Base-by-base conservation (phyloP, 257 asterid species). In the Solanum paucissectum region DNA sequence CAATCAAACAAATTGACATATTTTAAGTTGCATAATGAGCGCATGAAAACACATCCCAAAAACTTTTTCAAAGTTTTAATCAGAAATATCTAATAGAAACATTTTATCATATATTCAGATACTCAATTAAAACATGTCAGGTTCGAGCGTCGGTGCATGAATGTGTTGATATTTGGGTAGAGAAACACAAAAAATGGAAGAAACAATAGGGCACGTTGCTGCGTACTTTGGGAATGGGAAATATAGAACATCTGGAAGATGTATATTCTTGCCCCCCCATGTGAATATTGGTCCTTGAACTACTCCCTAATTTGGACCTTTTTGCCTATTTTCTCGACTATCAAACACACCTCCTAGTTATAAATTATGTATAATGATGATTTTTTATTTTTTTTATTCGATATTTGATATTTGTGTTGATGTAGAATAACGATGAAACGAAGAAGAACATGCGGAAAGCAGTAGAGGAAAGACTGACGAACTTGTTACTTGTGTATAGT, bases 121-220 rank as follows among this genome's bases (percentile, higher is more conserved):
- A 4, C 6, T 71, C 3, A 4, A 62, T n/a, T 7, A 0, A 7
- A 71, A 71, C 1, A 69, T 3, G 38, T 13, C 23, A 1, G 1
- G 37, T 68, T 66, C 2, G 0, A 68, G 23, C 4, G 40, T 73
- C 16, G 27, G 27, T 72, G 79, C 81, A 34, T 73, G 81, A 73
- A 73, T 73, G 16, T 73, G 29, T 34, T 34, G 46, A 34, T 33
- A 9, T 72, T 72, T 72, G 81, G 27, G 81, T 23, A 34, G 46
- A 72, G 46, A 73, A 36, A 36, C 82, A 73, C n/a, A 73, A 3
- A 46, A 46, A 46, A 29, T 81, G 44, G 68, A 49, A 81, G 85
- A 81, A 81, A 81, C 68, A 81, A 81, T 52, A 46, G 85, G 69
- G 85, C 68, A 81, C 42, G 85, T 81, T 81, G 85, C 18, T 33